Base-by-base conservation (phyloP, 345 rosid species). In the Linum lewisii region DNA sequence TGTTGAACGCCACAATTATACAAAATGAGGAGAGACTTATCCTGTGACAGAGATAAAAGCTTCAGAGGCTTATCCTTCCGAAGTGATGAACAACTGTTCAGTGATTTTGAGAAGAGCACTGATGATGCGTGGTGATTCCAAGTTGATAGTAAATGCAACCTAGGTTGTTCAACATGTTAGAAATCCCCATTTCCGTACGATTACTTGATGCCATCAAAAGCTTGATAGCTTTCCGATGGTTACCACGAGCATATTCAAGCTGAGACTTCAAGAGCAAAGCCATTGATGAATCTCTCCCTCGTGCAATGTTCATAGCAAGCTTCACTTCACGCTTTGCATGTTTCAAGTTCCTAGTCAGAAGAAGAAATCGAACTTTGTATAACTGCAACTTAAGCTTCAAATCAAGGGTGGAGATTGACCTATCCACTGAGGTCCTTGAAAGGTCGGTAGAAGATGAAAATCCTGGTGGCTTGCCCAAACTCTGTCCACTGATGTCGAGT, bases 261-360 rank as follows among this genome's bases (percentile, higher is more conserved):
- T 94, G 87, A 65, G 99, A 82, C 82, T 90, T 94, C 82, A 94
- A 73, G 60, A 87, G 80, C 58, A 90, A 88, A 73, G 97, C 97
- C 71, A 72, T 71, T 34, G 97, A 79, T 51, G 97, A 94, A 69
- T 90, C 99, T 65, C 83, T 79, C 62, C 86, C 87, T 24, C 95
- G 90, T 60, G 88, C 92, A 70, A 83, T 81, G 75, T 90, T 90
- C 81, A 94, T 84, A 14, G 97, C 92, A 75, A 81, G 95, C 77
- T 94, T 94, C 38, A 94, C 84, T 81, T 94, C 99, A 23, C 97
- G 96, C 80, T 94, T 94, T 1, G 96, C 99, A 68, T 83, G 82
- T 74, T 87, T 90, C 67, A 94, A 66, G 72, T 94, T 94, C 69
- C 93, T 85, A 24, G 95, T 82, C 57, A 89, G 88, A 65, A 90